Base-by-base conservation (phyloP, 345 rosid genomes). In the Arabidopsis arenosa region DNA sequence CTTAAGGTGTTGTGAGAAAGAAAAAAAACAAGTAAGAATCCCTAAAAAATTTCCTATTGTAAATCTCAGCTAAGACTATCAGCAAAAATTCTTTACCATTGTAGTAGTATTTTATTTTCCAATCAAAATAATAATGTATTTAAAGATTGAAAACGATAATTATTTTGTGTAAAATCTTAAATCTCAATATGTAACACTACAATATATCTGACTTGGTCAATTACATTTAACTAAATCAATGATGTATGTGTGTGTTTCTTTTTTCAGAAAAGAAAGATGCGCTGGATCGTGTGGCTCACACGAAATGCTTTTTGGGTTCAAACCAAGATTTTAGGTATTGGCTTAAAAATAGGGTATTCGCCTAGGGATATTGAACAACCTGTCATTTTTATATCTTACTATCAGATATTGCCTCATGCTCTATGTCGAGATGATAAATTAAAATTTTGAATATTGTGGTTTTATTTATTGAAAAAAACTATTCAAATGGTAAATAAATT, bases 231-330 rank as follows among this genome's bases (percentile, higher is more conserved):
- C 49, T 48, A 14, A 14, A n/a, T 36, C 39, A 72, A 23, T 73
- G 70, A 9, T 41, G 62, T 51, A 30, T 63, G 56, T 32, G 36
- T 53, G 56, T 52, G 12, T 58, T 41, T 32, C 40, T 66, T 43
- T 47, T 47, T 53, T 52, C 32, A 73, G 62, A 56, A 56, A 73
- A 40, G 54, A 73, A 63, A 55, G 57, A 74, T 64, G 72, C 12
- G 78, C 11, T 74, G 23, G 51, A 36, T 47, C 51, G 49, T 74
- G 65, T 74, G 78, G 66, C 58, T 65, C 71, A 56, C 37, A 66
- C 48, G 9, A 55, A 44, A 55, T 55, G 77, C 18, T 15, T 63
- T 64, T 65, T 21, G 51, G 71, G 39, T 56, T 74, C 39, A 36
- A 66, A 66, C 59, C 72, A 66, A 66, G 58, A 23, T 56, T 63